Evolutionary conservation across 2,329 filamentous ascomycete genomes (phyloP).

Genomic region (Trichophyton rubrum): DNA sequence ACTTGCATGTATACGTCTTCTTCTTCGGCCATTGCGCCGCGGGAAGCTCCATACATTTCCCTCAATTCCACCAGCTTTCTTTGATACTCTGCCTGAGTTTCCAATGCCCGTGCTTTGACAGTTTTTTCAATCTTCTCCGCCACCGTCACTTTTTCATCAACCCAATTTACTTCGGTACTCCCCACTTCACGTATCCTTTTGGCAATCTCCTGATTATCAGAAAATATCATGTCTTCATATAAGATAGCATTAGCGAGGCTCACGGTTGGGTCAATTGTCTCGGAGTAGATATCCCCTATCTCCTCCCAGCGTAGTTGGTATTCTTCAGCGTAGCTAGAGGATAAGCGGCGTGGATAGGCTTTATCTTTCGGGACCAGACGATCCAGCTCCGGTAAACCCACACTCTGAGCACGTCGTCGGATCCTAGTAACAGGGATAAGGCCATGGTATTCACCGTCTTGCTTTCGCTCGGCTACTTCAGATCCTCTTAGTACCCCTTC

Average conservation of each 20-base stretch:
- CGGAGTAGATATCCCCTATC: slow-evolving; percentile 15
- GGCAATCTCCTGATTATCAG: slow-evolving; percentile 26
- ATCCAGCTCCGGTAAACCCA: slow-evolving; percentile 18
- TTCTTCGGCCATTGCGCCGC: slow-evolving; percentile 58
- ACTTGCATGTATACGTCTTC: slow-evolving; percentile 55
- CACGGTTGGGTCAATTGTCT: slow-evolving; percentile 27
- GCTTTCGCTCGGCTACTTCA: neutral
- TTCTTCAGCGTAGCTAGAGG: slow-evolving; percentile 38
- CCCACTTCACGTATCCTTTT: slow-evolving; percentile 28
- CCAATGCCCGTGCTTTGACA: slow-evolving; percentile 51
- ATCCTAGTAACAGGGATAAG: slow-evolving; percentile 6
- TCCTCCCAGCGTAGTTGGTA: slow-evolving; percentile 29
- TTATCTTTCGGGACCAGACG: slow-evolving; percentile 17
- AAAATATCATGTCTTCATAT: slow-evolving; percentile 28
- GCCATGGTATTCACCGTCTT: neutral
- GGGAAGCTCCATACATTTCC: slow-evolving; percentile 46
- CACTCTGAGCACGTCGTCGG: slow-evolving; percentile 29
- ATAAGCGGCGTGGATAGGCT: slow-evolving; percentile 32
- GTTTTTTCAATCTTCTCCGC: slow-evolving; percentile 50
- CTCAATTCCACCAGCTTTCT: slow-evolving; percentile 57
- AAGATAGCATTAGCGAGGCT: slow-evolving; percentile 31
- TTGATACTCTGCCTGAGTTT: slow-evolving; percentile 55
- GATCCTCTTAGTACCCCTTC: neutral
- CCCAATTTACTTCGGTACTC: slow-evolving; percentile 30
- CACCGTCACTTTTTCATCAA: slow-evolving; percentile 30